These are phyloP conservation scores for Fusarium napiforme DNA, from an alignment of 2,329 filamentous ascomycete genomes.

Conservation along the genomic window DNA sequence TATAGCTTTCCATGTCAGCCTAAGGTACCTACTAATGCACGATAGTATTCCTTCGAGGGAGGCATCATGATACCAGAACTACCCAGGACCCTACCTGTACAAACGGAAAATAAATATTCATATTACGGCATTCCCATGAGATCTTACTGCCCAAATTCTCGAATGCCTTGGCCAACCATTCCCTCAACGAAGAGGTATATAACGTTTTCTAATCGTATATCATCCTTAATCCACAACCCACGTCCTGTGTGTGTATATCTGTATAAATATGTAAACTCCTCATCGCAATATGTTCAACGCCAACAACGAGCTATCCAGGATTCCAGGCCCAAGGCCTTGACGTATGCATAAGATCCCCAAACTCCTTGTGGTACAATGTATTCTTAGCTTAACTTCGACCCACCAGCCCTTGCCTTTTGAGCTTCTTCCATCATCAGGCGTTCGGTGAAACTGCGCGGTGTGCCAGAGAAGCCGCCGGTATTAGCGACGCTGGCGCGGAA, in stretches of 20 bases:
- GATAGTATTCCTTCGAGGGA: neutral
- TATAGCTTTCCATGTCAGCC: neutral
- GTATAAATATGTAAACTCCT: conserved; percentile 28
- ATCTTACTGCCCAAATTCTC: neutral
- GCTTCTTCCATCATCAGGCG: conserved; percentile 62
- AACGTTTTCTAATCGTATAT: conserved; percentile 24
- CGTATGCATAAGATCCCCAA: conserved; percentile 39
- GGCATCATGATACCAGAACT: conserved; percentile 3
- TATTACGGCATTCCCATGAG: neutral
- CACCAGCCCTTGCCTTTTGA: conserved; percentile 44
- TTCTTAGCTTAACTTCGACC: conserved; percentile 34
- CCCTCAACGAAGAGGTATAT: conserved; percentile 26
- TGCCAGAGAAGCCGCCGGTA: conserved; percentile 54
- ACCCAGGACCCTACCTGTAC: neutral
- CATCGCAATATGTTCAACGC: conserved; percentile 44
- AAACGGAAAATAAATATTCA: neutral
- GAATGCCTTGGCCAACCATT: conserved; percentile 14
- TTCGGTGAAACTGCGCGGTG: conserved; percentile 60
- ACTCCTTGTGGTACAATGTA: conserved; percentile 35
- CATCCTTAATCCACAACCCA: conserved; percentile 10
- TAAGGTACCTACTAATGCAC: neutral
- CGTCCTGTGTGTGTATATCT: conserved; percentile 29
- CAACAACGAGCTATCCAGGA: conserved; percentile 42
- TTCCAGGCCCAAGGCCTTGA: conserved; percentile 35
- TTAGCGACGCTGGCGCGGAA: conserved; percentile 56